These are phyloP conservation scores for Zea mays DNA, from an alignment of 176 grass and related monocot genomes.

Conservation along the genomic window DNA sequence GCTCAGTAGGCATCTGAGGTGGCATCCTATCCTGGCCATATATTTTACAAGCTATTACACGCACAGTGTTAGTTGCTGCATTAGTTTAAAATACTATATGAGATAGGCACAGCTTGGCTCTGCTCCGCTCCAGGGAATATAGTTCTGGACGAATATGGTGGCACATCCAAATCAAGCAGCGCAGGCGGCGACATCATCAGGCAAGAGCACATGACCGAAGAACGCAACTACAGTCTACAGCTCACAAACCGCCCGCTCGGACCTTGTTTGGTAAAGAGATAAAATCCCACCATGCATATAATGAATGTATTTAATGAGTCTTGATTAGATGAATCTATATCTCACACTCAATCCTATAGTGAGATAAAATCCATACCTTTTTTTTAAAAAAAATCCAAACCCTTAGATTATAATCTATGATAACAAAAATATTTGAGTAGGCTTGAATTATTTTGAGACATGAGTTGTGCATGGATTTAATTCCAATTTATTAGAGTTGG, in stretches of 20 bases:
- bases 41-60: not conserved
- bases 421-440: no score
- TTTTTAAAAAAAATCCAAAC: no score
- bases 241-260: not conserved
- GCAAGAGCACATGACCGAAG: slow-evolving; percentile 8
- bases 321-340: no score
- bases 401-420: no score
- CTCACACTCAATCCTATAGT: no score
- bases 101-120: slow-evolving; percentile 23
- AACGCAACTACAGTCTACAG: not conserved
- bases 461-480: no score
- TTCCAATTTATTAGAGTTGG: no score
- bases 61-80: slow-evolving; percentile 23
- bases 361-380: no score
- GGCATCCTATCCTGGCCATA: slow-evolving; percentile 21
- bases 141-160: slow-evolving; percentile 35
- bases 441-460: no score
- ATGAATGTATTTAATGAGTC: no score
- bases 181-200: slow-evolving; percentile 14
- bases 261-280: no score
- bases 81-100: slow-evolving; percentile 14
- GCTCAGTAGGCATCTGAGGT: slow-evolving; percentile 14
- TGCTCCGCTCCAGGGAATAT: not conserved
- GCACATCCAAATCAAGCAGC: slow-evolving; percentile 36
- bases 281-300: no score